Base-by-base conservation (phyloP, 2,329 filamentous ascomycete species). In the Orbilia quercus region DNA sequence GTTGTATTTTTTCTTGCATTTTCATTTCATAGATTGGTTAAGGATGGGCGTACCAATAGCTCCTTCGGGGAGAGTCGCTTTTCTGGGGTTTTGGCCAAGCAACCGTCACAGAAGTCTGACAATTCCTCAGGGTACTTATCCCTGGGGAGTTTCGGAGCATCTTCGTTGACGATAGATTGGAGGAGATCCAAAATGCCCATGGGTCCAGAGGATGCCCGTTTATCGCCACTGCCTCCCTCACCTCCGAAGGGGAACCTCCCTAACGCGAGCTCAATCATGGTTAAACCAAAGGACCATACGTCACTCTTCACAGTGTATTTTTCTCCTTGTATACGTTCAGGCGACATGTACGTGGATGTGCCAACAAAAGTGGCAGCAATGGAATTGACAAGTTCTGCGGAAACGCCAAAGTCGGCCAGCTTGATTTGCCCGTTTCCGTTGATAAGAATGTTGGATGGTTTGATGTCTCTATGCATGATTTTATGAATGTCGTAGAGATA, bases 381-480 rank as follows among this genome's bases (percentile, higher is more conserved):
- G 2, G 95, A 98, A 82, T 98, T 98, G 80, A 98, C 92, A 14
- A 97, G 87, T 81, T 99, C 95, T 76, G 93, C 95, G 2, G 94
- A 97, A n/a, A 99, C 95, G 77, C 95, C 95, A 80, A 99, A 99
- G 81, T 99, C 95, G 82, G 94, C 98, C 4, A 99, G 87, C 82
- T 99, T 99, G 85, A 99, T 98, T 77, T 90, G 88, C 11, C 95
- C 95, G 63, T 89, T 88, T 16, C 93, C 97, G 84, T 98, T 98
- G 79, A 98, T 91, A 23, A 99, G 85, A 69, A 99, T 93, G 80
- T 99, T 99, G 47, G 95, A 98, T 0, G 95, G 95, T 80, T 99
- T 99, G 83, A 99, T 96, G 80, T 99, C 95, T 81, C 95, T 89
- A 81, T 99, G 95, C 93, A 99, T 98, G 80, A 99, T 99, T 79